Percentiles rank a stretch among this genome's conserved stretches.
Conservation (phyloP, 2,329 filamentous ascomycete species). For the Fusarium sarcochroum region DNA sequence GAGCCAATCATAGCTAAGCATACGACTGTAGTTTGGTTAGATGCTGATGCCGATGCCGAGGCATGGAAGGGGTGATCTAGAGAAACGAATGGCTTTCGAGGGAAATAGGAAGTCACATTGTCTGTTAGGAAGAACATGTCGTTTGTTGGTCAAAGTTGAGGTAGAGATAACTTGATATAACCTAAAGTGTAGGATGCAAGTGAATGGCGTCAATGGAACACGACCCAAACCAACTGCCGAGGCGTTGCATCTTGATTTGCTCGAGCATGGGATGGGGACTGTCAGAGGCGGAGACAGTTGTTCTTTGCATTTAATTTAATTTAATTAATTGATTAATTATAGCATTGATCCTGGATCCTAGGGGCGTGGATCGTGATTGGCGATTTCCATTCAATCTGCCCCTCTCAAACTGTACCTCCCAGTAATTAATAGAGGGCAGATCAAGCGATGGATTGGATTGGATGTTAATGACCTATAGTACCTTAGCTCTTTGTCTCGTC, state of each 20-base stretch:
- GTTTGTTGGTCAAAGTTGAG: neutral
- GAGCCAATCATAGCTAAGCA: slow-evolving; percentile 12
- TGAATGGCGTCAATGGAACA: neutral
- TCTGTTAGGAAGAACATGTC: neutral
- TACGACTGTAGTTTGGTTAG: neutral
- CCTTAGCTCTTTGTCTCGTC: slow-evolving; percentile 3
- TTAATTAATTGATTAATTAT: slow-evolving; percentile 4
- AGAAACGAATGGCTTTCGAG: too few relatives aligned
- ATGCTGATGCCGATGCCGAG: neutral
- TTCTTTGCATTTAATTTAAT: neutral
- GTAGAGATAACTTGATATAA: too few relatives aligned
- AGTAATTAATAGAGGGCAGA: neutral
- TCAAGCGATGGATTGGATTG: too few relatives aligned
- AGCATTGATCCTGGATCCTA: slow-evolving; percentile 16
- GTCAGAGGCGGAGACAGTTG: slow-evolving; percentile 1
- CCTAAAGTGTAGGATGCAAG: too few relatives aligned
- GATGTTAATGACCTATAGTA: neutral
- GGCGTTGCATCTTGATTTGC: neutral
- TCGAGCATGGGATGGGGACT: neutral
- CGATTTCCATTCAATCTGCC: slow-evolving; percentile 20
- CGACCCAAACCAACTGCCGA: neutral
- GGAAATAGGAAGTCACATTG: too few relatives aligned
- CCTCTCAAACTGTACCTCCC: neutral
- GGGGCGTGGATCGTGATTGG: slow-evolving; percentile 26
- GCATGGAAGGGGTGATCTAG: neutral